Evolutionary conservation across 1,139 yeast species (phyloP).

Genomic region (Debaryomycetaceae sp.): DNA sequence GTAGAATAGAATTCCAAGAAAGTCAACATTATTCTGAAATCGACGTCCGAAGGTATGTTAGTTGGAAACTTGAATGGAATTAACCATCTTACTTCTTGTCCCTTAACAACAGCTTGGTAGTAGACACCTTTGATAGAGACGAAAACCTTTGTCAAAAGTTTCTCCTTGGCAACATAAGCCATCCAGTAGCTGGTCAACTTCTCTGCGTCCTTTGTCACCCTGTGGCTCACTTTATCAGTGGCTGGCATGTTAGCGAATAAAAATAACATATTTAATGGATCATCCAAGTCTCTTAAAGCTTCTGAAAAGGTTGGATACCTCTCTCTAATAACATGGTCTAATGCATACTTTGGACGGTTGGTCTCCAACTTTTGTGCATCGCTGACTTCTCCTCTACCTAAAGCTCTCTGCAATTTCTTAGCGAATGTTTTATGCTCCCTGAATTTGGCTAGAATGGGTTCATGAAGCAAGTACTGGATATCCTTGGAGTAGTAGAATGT

Average conservation of each 20-base stretch:
- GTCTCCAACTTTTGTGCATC: conserved; percentile 85
- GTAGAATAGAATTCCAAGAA: conserved; percentile 95
- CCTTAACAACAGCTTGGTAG: conserved; percentile 85
- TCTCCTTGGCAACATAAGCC: conserved; percentile 86
- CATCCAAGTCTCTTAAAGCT: conserved; percentile 90
- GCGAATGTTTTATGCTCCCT: conserved; percentile 96
- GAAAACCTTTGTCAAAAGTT: conserved; percentile 80
- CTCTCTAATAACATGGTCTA: conserved; percentile 89
- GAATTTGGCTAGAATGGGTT: conserved; percentile 87
- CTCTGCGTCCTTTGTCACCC: conserved; percentile 83
- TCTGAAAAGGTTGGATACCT: conserved; percentile 93
- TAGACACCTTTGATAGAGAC: conserved; percentile 97
- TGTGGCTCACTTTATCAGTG: conserved; percentile 74
- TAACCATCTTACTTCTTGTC: conserved; percentile 93
- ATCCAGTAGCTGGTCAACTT: conserved; percentile 90
- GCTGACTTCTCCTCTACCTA: conserved; percentile 87
- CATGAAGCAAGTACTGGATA: conserved; percentile 91
- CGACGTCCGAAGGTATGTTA: conserved; percentile 89
- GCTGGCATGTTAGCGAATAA: conserved; percentile 94
- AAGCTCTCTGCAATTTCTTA: conserved; percentile 81
- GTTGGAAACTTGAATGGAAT: conserved; percentile 97
- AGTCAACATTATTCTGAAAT: conserved; percentile 94
- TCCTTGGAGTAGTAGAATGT: conserved; percentile 94
- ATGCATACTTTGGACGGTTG: conserved; percentile 77
- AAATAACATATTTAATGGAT: conserved; percentile 92